A percentile compares a stretch with the other conserved stretches of the same genome.
phyloP scores from a whole-genome alignment of 2,329 filamentous ascomycete species.

The Alternaria conjuncta region DNA sequence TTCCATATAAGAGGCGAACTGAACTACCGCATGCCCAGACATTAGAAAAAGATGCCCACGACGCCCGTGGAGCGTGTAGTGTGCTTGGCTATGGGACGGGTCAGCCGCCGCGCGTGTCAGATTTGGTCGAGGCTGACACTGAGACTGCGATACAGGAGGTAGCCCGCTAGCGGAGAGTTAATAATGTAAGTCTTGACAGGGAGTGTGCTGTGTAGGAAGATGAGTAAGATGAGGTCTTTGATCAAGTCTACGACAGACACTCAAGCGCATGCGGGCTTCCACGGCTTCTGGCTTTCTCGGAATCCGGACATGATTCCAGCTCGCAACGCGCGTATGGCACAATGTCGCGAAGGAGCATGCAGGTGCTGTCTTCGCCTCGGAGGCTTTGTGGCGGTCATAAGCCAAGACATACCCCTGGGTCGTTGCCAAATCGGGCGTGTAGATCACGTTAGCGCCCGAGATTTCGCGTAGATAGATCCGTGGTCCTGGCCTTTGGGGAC shows the following conservation, averaged over 20 bases:
- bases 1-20: slow-evolving; percentile 6
- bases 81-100: slow-evolving; percentile 16
- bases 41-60: slow-evolving; percentile 1
- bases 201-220: background rate
- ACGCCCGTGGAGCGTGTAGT: slow-evolving; percentile 6
- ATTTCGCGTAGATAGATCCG: slow-evolving; percentile 1
- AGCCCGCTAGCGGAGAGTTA: background rate
- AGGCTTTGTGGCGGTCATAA: slow-evolving; percentile 1
- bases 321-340: background rate
- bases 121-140: background rate
- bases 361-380: background rate
- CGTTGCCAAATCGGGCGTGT: background rate
- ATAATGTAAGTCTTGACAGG: background rate
- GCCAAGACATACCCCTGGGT: slow-evolving; percentile 6
- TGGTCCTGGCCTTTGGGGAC: background rate
- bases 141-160: background rate
- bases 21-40: slow-evolving; percentile 3
- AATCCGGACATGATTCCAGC: background rate
- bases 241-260: background rate
- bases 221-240: background rate
- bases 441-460: slow-evolving; percentile 11
- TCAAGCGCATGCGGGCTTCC: background rate
- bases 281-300: background rate
- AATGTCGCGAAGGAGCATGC: background rate
- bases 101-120: slow-evolving; percentile 15